Evolutionary conservation across 768 basidiomycete genomes (phyloP), one percentile per base, ranked within the genome.

Genomic region (Leccinum subgranulosum): DNA sequence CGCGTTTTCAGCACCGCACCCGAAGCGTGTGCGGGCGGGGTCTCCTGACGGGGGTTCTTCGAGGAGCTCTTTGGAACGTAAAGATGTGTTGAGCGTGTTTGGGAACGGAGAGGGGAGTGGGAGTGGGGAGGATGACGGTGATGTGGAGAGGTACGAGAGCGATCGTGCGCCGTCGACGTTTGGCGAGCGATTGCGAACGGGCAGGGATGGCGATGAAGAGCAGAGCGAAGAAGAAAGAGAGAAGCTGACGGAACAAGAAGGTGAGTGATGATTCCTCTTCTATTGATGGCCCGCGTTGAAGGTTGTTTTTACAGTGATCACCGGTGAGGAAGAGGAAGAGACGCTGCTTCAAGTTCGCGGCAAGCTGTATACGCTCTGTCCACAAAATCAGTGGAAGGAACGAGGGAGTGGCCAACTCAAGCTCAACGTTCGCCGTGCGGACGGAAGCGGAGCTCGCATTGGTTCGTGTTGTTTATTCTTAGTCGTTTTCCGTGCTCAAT

Each of bases 271-370:
- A 27, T 28, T 14, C 31, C 7, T 47, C 27, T 17, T 10, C 45
- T 36, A 7, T 46, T 28, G n/a, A 46, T 55, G 49, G 2, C 0
- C 1, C 1, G 29, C 34, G 19, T 49, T 15, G 31, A 14, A 19
- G 49, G 55, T 21, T 61, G 17, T 27, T 27, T 15, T 33, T 62
- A 17, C 60, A 90, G 88, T 88, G 36, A 70, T 79, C 47, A 92
- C 90, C 3, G 90, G 90, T 9, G 90, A 92, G 71, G 90, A 92
- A 69, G 88, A 90, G 21, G 90, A 92, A 64, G 81, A 87, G 55
- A 90, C 87, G 6, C 72, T 90, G 49, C 82, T 84, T 70, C 87
- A 88, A 73, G 85, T 87, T 17, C 83, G 90, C 55, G 89, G 87
- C 50, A 92, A 92, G 73, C 72, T 92, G 21, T 92, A 82, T 68